Percentiles rank a stretch among this genome's conserved stretches.
Evolutionary conservation across 2,329 filamentous ascomycete genomes (phyloP).

Genomic region (Lojkania enalia): DNA sequence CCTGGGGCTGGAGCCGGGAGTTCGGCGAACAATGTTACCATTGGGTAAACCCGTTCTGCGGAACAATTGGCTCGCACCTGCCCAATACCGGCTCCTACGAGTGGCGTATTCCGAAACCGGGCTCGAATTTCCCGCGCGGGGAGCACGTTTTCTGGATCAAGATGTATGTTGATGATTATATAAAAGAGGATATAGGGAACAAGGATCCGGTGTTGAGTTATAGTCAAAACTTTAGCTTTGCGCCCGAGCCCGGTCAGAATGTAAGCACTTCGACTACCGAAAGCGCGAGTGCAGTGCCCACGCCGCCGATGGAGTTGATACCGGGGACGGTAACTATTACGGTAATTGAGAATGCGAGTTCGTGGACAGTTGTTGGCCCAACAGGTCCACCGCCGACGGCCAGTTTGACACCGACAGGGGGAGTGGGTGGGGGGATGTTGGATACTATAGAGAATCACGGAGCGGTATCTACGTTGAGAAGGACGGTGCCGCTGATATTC

Average conservation of each 20-base stretch:
- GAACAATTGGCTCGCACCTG: conserved; percentile 17
- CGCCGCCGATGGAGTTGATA: background rate
- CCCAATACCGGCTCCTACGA: conserved; percentile 19
- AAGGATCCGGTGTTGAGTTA: conserved; percentile 20
- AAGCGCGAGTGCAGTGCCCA: background rate
- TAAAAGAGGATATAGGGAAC: conserved; percentile 14
- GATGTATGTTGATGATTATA: conserved; percentile 23
- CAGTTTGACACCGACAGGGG: too few relatives aligned
- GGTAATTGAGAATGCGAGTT: background rate
- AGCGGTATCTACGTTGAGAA: too few relatives aligned
- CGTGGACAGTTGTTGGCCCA: background rate
- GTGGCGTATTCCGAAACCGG: conserved; percentile 14
- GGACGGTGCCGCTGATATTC: too few relatives aligned
- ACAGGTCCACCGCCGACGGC: background rate
- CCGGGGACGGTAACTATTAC: background rate
- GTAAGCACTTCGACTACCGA: background rate
- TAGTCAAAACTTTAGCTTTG: conserved; percentile 21
- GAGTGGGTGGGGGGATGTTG: too few relatives aligned
- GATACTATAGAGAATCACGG: too few relatives aligned
- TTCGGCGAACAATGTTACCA: conserved; percentile 19
- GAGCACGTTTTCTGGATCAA: conserved; percentile 20
- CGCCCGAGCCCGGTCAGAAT: conserved; percentile 10
- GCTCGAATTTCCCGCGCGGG: conserved; percentile 14
- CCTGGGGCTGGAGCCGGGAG: conserved; percentile 17
- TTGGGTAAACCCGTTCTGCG: conserved; percentile 21